Evolutionary conservation across 2,329 filamentous ascomycete species (phyloP).

Genomic region (Triangularia verruculosa): DNA sequence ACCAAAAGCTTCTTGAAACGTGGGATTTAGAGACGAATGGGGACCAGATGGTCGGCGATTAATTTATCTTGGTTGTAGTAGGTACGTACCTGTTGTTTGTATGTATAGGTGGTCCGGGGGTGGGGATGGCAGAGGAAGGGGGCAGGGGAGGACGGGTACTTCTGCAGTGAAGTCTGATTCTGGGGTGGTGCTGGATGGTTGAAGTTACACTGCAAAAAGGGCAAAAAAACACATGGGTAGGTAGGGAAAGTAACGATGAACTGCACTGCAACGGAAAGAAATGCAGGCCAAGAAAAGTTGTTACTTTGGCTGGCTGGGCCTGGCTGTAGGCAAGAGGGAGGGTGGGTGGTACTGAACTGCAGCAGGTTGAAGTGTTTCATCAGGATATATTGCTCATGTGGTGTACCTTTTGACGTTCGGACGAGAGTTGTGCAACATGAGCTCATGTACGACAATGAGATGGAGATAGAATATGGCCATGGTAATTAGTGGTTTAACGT

Average conservation of each 20-base stretch:
- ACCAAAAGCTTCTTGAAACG: not conserved
- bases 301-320: not conserved
- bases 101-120: not conserved
- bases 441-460: not conserved
- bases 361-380: not conserved
- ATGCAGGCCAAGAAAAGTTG: not conserved
- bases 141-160: not conserved
- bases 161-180: not conserved
- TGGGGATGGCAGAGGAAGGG: not conserved
- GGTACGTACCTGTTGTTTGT: not conserved
- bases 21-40: not conserved
- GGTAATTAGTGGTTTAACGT: not conserved
- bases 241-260: not conserved
- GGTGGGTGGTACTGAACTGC: not conserved
- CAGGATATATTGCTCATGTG: not conserved
- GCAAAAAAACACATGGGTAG: not conserved
- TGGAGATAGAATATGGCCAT: not conserved
- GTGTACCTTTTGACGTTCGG: not conserved
- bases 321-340: not conserved
- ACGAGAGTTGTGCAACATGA: not conserved
- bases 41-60: not conserved
- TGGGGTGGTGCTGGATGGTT: not conserved
- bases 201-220: not conserved
- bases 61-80: no score
- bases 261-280: not conserved